Conservation (phyloP, 257 asterid genomes). For the Gynochthodes officinalis region DNA sequence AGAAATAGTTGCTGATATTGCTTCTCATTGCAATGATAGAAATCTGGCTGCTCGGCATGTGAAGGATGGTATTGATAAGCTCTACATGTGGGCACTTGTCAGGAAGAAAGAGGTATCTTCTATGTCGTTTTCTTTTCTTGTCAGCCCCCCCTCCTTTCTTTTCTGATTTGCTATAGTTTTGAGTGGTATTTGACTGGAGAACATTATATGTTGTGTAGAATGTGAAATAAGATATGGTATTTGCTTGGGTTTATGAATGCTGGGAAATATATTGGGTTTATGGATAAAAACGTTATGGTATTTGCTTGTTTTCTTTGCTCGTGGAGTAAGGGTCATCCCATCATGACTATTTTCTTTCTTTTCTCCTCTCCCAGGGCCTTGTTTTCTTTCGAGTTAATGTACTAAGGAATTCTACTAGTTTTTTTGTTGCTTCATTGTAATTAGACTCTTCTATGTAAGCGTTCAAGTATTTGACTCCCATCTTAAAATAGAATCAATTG, state of each 20-base stretch:
- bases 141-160: neutral
- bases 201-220: neutral
- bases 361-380: neutral
- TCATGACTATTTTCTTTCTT: neutral
- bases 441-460: too few relatives aligned
- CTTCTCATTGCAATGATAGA: slow-evolving; percentile 68
- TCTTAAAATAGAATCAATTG: too few relatives aligned
- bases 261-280: neutral
- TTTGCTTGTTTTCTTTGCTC: neutral
- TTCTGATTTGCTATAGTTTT: neutral
- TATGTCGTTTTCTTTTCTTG: neutral
- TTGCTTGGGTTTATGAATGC: neutral
- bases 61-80: slow-evolving; percentile 60
- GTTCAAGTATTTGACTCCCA: too few relatives aligned
- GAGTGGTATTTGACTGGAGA: neutral
- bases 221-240: too few relatives aligned
- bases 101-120: slow-evolving; percentile 62
- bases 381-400: neutral
- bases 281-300: neutral
- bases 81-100: slow-evolving; percentile 71
- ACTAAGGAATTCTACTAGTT: too few relatives aligned
- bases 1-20: slow-evolving; percentile 55
- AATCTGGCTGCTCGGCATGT: slow-evolving; percentile 72
- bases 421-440: too few relatives aligned
- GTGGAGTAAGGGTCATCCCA: neutral